phyloP scores from a whole-genome alignment of 345 rosid genomes.

The Litchi chinensis region DNA sequence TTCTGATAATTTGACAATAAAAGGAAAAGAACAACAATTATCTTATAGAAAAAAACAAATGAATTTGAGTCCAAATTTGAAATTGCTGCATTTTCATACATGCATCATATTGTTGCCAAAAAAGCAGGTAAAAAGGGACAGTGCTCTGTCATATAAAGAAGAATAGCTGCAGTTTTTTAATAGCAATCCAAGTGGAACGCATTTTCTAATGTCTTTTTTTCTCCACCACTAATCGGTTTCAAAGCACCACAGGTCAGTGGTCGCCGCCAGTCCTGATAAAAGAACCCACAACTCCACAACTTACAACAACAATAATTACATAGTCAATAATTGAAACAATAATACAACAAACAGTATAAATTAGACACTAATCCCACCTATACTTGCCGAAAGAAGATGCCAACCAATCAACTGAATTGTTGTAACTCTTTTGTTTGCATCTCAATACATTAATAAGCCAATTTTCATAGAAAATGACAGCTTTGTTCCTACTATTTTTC shows the following conservation, averaged over 20 bases:
- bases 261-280: neutral
- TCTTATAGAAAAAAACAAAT: neutral
- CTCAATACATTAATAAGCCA: neutral
- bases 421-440: slow-evolving; percentile 1
- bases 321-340: neutral
- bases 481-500: neutral
- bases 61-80: neutral
- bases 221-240: neutral
- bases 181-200: neutral
- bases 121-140: neutral
- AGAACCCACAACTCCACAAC: no score
- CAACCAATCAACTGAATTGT: slow-evolving; percentile 12
- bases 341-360: neutral
- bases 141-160: neutral
- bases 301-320: neutral
- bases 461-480: neutral
- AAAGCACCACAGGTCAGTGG: neutral
- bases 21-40: no score
- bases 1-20: no score
- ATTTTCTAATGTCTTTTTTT: neutral
- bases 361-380: neutral
- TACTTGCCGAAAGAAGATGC: slow-evolving; percentile 5
- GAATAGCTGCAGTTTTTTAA: no score
- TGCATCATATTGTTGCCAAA: neutral
- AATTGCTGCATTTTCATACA: neutral